These are phyloP conservation scores for Biscogniauxia mediterranea DNA, from an alignment of 2,329 filamentous ascomycete species.

Conservation along the genomic window DNA sequence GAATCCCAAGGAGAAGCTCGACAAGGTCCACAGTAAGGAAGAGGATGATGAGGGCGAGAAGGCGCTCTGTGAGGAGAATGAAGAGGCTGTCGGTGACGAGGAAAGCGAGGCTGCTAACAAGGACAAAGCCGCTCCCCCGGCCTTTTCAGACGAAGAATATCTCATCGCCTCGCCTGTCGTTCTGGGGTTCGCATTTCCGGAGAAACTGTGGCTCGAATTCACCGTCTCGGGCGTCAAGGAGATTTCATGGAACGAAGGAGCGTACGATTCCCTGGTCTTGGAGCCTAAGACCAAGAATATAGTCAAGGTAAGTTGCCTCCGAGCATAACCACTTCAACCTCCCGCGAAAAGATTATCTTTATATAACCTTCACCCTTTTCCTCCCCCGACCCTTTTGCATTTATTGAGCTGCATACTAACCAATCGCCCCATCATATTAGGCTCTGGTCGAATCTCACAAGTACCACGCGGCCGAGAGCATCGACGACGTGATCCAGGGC, in stretches of 20 bases:
- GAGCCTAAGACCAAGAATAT: constrained; percentile 60
- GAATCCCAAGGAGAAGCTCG: constrained; percentile 50
- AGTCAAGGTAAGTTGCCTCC: constrained; percentile 51
- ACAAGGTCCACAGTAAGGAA: constrained; percentile 43
- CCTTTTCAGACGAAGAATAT: constrained; percentile 80
- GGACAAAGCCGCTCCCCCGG: constrained; percentile 37
- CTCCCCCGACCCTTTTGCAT: neutral
- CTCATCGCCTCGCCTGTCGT: constrained; percentile 82
- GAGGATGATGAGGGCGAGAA: constrained; percentile 17
- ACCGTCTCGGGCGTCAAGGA: constrained; percentile 75
- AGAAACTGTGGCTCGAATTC: constrained; percentile 90
- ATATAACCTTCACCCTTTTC: neutral
- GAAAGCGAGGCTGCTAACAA: constrained; percentile 10
- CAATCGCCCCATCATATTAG: constrained; percentile 24
- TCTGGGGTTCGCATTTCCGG: constrained; percentile 80
- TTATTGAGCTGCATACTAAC: neutral
- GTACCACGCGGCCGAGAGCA: constrained; percentile 75
- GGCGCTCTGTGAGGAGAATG: neutral
- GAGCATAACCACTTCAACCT: too few species aligned
- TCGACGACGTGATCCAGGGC: constrained; percentile 79
- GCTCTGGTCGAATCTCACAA: constrained; percentile 83
- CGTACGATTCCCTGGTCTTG: constrained; percentile 79
- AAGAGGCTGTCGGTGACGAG: constrained; percentile 28
- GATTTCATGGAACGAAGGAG: constrained; percentile 80
- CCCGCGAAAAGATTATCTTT: neutral